These are phyloP conservation scores for Rhizopogon rudus DNA, from an alignment of 768 basidiomycete species.

Conservation along the genomic window DNA sequence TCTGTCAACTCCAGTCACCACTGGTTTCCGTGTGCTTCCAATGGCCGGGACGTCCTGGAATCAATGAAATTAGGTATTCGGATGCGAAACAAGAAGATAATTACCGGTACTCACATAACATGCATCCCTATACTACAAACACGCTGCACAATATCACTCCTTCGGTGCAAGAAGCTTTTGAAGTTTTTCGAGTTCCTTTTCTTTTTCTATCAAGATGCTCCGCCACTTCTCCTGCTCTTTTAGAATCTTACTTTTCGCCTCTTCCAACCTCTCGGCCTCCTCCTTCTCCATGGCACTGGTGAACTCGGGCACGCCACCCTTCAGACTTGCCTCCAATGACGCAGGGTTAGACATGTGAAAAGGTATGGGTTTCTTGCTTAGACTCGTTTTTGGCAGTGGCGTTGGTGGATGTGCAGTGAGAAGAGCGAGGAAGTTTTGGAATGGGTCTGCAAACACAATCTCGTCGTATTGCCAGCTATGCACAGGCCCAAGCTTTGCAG, in stretches of 20 bases:
- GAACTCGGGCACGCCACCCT: conserved; percentile 77
- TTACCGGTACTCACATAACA: not conserved
- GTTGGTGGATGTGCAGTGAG: conserved; percentile 83
- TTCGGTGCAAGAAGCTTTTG: conserved; percentile 41
- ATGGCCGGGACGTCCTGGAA: not conserved
- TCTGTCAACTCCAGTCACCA: too few species aligned
- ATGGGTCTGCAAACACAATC: conserved; percentile 93
- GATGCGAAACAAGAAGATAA: not conserved
- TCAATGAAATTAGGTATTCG: not conserved
- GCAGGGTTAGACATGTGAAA: conserved; percentile 61
- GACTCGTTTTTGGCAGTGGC: conserved; percentile 53
- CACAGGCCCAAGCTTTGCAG: conserved; percentile 69
- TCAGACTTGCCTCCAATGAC: conserved; percentile 60
- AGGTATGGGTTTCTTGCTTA: conserved; percentile 54
- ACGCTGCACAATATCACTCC: conserved; percentile 4
- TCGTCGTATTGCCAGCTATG: conserved; percentile 99
- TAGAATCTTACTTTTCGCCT: conserved; percentile 63
- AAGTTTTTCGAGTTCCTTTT: conserved; percentile 72
- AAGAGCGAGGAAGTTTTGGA: conserved; percentile 76
- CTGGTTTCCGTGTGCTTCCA: too few species aligned
- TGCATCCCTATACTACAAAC: not conserved
- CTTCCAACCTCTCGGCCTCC: conserved; percentile 76
- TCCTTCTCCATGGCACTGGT: conserved; percentile 80
- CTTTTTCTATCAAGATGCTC: conserved; percentile 64
- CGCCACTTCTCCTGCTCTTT: conserved; percentile 77